Evolutionary conservation across 805 yeast genomes (phyloP).

Genomic region (Candida manassasensis): DNA sequence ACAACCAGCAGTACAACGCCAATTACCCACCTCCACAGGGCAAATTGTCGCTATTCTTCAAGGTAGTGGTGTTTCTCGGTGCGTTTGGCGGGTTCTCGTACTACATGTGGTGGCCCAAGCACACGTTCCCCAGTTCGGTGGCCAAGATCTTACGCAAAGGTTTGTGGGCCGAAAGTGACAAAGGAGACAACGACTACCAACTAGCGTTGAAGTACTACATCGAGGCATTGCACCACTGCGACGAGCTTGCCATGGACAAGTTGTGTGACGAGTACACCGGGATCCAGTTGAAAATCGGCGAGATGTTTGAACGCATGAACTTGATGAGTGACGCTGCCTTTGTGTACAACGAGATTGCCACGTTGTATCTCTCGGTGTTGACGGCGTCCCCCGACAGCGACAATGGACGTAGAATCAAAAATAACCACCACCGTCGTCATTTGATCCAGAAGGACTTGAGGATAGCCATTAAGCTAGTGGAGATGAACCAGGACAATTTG

Average conservation of each 20-base stretch:
- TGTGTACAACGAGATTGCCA: slow-evolving; percentile 63
- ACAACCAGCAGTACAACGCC: slow-evolving; percentile 3
- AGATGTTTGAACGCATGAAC: slow-evolving; percentile 72
- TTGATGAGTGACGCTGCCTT: slow-evolving; percentile 60
- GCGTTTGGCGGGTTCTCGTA: slow-evolving; percentile 24
- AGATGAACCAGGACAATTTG: slow-evolving; percentile 45
- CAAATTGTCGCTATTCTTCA: slow-evolving; percentile 10
- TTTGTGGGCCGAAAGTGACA: slow-evolving; percentile 77
- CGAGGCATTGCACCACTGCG: slow-evolving; percentile 65
- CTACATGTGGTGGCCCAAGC: slow-evolving; percentile 59
- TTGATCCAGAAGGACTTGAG: slow-evolving; percentile 67
- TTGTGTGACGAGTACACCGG: slow-evolving; percentile 84
- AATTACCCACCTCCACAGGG: slow-evolving; percentile 9
- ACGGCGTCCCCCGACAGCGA: slow-evolving; percentile 29
- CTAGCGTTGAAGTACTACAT: slow-evolving; percentile 69
- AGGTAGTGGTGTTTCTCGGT: slow-evolving; percentile 10
- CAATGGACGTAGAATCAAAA: slow-evolving; percentile 17
- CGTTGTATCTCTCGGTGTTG: slow-evolving; percentile 52
- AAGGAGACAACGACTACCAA: slow-evolving; percentile 55
- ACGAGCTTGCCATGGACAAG: slow-evolving; percentile 49
- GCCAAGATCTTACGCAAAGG: slow-evolving; percentile 72
- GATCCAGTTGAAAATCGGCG: slow-evolving; percentile 79
- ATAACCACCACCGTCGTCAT: slow-evolving; percentile 43
- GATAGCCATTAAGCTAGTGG: slow-evolving; percentile 63
- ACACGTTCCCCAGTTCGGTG: slow-evolving; percentile 63